These are phyloP conservation scores for Talaromyces sp. DNA, from an alignment of 2,329 filamentous ascomycete species.

Conservation along the genomic window DNA sequence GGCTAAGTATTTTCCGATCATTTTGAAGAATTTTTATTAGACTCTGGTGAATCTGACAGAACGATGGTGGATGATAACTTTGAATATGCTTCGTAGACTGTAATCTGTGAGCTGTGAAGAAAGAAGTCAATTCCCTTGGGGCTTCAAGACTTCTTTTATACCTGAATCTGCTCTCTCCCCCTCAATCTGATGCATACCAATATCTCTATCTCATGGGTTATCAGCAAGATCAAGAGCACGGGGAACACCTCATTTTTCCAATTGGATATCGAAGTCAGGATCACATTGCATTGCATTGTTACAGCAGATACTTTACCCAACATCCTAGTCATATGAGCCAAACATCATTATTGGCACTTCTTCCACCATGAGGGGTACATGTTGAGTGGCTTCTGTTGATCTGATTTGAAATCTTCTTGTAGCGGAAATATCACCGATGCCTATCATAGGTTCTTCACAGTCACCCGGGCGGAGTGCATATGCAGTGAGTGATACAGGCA, in stretches of 20 bases:
- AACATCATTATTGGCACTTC: neutral
- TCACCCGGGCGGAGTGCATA: conserved; percentile 2
- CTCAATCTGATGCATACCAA: neutral
- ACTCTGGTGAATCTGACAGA: neutral
- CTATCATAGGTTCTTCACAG: neutral
- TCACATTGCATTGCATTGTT: conserved; percentile 9
- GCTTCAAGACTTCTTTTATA: conserved; percentile 8
- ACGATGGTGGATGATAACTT: neutral
- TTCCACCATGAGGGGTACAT: conserved; percentile 12
- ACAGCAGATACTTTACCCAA: neutral
- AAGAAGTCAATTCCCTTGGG: neutral
- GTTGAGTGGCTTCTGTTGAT: neutral
- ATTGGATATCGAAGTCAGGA: neutral
- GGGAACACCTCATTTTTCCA: neutral
- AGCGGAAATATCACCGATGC: neutral
- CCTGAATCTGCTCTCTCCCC: neutral
- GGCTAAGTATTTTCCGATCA: neutral
- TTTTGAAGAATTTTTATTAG: neutral
- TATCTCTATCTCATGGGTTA: neutral
- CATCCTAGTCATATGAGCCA: neutral
- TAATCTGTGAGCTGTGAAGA: neutral
- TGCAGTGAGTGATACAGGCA: neutral
- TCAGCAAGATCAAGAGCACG: neutral
- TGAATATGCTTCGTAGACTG: neutral
- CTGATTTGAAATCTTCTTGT: neutral